Conservation (phyloP, 495 filamentous ascomycete species). For the Annulohypoxylon bovei region DNA sequence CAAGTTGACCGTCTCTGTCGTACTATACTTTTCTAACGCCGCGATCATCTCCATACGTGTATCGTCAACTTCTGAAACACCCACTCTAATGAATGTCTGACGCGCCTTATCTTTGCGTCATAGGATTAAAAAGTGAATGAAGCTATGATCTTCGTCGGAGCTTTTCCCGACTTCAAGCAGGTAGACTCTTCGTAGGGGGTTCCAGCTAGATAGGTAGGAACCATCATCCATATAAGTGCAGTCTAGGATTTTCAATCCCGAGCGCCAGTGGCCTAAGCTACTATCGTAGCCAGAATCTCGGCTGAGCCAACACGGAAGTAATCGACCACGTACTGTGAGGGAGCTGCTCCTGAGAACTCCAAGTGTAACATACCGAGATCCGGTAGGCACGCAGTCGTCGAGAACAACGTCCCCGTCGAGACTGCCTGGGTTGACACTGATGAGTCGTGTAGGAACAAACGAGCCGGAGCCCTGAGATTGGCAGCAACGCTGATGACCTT, state of each 20-base stretch:
- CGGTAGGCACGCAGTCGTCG: background rate
- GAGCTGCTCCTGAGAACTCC: background rate
- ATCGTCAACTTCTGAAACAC: too few species aligned
- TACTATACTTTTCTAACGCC: background rate
- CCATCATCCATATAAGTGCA: background rate
- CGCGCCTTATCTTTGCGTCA: background rate
- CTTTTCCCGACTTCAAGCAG: background rate
- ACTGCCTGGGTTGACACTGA: background rate
- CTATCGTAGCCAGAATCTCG: background rate
- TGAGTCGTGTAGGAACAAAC: conserved; percentile 13
- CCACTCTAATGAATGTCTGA: background rate
- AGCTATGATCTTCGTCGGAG: background rate
- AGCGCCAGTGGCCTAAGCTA: background rate
- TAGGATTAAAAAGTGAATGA: background rate
- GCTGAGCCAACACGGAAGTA: background rate
- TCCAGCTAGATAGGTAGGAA: too few species aligned
- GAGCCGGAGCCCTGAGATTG: background rate
- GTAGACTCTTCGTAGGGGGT: background rate
- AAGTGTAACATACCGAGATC: conserved; percentile 12
- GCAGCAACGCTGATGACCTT: background rate
- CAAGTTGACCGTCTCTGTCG: background rate
- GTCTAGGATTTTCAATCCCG: background rate
- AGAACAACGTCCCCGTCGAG: background rate
- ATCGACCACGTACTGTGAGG: background rate
- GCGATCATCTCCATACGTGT: too few species aligned